Conservation (phyloP, 2,329 filamentous ascomycete species). For the Keithomyces neogunnii region DNA sequence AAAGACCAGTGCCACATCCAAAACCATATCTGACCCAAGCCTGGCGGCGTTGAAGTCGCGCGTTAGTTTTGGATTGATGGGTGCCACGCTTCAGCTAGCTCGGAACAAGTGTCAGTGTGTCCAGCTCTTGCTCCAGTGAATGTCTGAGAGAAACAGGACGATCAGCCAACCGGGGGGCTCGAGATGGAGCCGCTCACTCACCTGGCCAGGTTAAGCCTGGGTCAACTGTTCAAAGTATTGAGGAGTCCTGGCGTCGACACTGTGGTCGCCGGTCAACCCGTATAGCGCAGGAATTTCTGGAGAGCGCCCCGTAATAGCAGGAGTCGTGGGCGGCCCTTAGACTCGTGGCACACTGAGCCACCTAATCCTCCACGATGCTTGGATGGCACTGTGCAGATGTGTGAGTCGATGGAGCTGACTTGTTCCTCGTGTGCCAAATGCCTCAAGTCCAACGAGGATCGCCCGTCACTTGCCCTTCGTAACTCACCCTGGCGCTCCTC, state of each 20-base stretch:
- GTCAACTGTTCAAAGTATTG: background rate
- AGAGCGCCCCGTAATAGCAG: background rate
- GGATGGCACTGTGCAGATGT: background rate
- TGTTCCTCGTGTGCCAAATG: background rate
- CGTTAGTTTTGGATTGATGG: background rate
- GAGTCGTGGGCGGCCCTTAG: background rate
- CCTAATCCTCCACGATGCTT: background rate
- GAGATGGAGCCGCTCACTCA: conserved; percentile 5
- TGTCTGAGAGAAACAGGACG: conserved; percentile 4
- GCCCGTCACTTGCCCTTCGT: background rate
- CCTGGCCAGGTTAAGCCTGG: conserved; percentile 5
- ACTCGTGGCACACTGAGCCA: background rate
- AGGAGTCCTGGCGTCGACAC: background rate
- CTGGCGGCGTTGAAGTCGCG: conserved; percentile 4
- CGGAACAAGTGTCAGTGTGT: background rate
- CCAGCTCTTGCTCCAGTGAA: conserved; percentile 1
- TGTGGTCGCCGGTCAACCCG: background rate
- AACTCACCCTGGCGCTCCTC: too few species aligned
- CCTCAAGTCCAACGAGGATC: background rate
- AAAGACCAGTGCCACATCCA: background rate
- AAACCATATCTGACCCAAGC: background rate
- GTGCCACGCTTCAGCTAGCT: conserved; percentile 2
- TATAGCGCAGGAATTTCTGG: background rate
- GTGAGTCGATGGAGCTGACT: background rate
- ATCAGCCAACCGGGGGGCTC: conserved; percentile 6